Conservation (phyloP, 2,329 filamentous ascomycete species). For the Periconia macrospinosa region DNA sequence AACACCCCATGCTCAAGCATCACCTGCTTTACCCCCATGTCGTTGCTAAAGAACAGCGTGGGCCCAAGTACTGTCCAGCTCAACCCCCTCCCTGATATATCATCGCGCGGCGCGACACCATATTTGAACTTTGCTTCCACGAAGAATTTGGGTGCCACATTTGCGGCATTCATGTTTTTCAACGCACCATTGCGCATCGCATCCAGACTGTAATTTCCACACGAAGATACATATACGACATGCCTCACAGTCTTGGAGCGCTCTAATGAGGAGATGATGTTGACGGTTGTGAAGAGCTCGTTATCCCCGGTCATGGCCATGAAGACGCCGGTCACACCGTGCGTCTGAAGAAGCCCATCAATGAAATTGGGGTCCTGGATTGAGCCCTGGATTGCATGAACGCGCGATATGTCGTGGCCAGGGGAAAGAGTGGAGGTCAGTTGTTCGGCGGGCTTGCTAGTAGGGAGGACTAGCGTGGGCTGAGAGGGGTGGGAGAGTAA, state of each 20-base stretch:
- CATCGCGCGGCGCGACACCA: constrained; percentile 1
- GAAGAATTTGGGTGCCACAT: constrained; percentile 2
- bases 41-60: background rate
- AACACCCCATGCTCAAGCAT: background rate
- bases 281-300: constrained; percentile 7
- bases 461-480: background rate
- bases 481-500: constrained; percentile 1
- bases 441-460: background rate
- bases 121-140: constrained; percentile 3
- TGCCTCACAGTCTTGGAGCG: constrained; percentile 3
- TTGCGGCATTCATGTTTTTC: background rate
- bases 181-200: background rate
- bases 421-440: constrained; percentile 1
- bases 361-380: constrained; percentile 1
- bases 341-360: background rate
- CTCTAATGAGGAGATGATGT: background rate
- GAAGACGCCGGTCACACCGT: constrained; percentile 3
- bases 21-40: background rate
- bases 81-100: background rate
- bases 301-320: constrained; percentile 1
- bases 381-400: background rate
- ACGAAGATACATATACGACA: constrained; percentile 1
- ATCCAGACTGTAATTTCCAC: background rate
- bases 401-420: background rate
- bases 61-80: background rate